Evolutionary conservation across 192 early-diverging fungal genomes (phyloP).

Genomic region (Entomortierella beljakovae): DNA sequence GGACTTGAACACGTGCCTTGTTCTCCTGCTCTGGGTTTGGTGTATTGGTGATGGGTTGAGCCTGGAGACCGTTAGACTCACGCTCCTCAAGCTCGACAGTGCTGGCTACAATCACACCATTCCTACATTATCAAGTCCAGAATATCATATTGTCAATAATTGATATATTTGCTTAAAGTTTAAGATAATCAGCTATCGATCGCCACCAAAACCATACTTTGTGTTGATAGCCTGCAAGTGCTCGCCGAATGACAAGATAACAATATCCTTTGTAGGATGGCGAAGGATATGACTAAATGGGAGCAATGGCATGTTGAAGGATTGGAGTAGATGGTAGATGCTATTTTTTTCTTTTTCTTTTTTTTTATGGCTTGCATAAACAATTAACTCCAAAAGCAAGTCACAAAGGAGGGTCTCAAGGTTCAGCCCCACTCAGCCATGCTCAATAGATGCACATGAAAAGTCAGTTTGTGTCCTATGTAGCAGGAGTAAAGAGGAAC

Average conservation of each 20-base stretch:
- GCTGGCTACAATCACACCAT: slow-evolving; percentile 22
- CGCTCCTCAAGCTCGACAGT: slow-evolving; percentile 24
- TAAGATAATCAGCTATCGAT: neutral
- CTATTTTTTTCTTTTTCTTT: slow-evolving; percentile 1
- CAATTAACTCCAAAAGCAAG: neutral
- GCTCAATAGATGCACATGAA: neutral
- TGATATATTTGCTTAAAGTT: slow-evolving; percentile 1
- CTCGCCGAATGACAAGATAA: slow-evolving; percentile 64
- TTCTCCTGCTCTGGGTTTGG: slow-evolving; percentile 33
- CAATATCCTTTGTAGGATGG: slow-evolving; percentile 56
- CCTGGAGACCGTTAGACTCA: slow-evolving; percentile 21
- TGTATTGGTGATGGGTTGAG: slow-evolving; percentile 41
- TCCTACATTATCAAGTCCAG: slow-evolving; percentile 13
- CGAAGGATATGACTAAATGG: slow-evolving; percentile 61
- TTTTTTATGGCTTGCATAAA: slow-evolving; percentile 5
- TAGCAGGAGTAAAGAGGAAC: neutral
- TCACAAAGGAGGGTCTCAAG: neutral
- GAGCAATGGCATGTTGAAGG: slow-evolving; percentile 34
- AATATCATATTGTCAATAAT: slow-evolving; percentile 10
- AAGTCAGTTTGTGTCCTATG: neutral
- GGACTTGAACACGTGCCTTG: slow-evolving; percentile 58
- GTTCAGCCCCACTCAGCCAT: neutral
- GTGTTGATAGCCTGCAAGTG: slow-evolving; percentile 63
- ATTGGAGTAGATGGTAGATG: neutral
- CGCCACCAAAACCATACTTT: slow-evolving; percentile 39